These are phyloP conservation scores for Penicillium crustosum DNA, from an alignment of 2,329 filamentous ascomycete genomes.

Conservation along the genomic window DNA sequence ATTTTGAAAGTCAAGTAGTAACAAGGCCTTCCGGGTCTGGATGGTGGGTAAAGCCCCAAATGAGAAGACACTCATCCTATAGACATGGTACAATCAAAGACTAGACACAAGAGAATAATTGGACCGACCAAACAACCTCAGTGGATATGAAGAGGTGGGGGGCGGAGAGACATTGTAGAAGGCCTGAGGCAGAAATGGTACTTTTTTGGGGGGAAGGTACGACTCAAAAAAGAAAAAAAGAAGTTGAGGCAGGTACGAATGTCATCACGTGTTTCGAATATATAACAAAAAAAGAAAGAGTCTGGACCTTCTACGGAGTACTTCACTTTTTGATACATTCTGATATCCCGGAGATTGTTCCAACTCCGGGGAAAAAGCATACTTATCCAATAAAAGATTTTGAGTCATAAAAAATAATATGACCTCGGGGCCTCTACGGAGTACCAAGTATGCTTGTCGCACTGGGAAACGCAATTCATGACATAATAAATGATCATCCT, in stretches of 20 bases:
- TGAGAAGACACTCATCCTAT: slow-evolving; percentile 35
- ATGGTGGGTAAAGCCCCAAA: slow-evolving; percentile 48
- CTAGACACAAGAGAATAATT: not conserved
- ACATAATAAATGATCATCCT: not conserved
- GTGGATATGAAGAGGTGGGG: not conserved
- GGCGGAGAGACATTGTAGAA: not conserved
- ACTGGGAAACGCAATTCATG: slow-evolving; percentile 5
- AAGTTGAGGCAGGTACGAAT: not conserved
- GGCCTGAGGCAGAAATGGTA: slow-evolving; percentile 2
- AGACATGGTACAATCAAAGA: slow-evolving; percentile 25
- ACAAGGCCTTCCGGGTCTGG: slow-evolving; percentile 66
- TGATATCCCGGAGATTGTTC: not conserved
- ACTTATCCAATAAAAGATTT: not conserved
- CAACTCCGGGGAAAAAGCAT: not conserved
- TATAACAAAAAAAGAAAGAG: not conserved
- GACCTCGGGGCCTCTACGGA: too few relatives aligned
- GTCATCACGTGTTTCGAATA: not conserved
- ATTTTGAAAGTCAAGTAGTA: slow-evolving; percentile 85
- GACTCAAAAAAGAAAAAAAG: not conserved
- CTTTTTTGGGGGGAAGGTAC: not conserved
- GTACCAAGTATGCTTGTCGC: not conserved
- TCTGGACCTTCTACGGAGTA: not conserved
- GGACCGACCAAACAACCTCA: not conserved
- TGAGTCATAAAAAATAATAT: too few relatives aligned
- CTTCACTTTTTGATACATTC: not conserved